A percentile compares a stretch with the other conserved stretches of the same genome.
Conservation (phyloP, 768 basidiomycete genomes). For the Lentinula detonsa region DNA sequence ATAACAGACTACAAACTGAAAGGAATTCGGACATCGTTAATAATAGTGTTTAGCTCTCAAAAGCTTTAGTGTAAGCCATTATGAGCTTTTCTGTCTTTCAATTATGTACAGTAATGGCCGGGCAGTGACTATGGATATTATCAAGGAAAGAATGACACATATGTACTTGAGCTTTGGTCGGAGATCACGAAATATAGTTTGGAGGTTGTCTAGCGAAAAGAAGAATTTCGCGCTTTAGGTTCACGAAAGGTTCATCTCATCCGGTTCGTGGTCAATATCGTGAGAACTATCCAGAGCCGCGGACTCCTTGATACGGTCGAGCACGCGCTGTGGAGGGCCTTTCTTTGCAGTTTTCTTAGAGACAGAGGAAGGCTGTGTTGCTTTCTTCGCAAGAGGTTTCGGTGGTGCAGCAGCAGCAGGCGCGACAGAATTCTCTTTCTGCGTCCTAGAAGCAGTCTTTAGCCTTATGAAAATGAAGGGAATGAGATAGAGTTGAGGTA, state of each 20-base stretch:
- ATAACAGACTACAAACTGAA: too few relatives aligned
- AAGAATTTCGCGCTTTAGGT: background rate
- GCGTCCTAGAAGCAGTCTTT: conserved; percentile 5
- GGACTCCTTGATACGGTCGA: conserved; percentile 1
- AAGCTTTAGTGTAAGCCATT: too few relatives aligned
- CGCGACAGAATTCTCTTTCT: conserved; percentile 1
- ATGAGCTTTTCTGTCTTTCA: too few relatives aligned
- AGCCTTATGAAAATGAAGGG: background rate
- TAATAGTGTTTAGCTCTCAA: too few relatives aligned
- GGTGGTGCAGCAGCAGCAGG: background rate
- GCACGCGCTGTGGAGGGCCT: conserved; percentile 5
- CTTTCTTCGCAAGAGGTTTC: background rate
- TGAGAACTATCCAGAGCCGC: background rate
- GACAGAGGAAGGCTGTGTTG: background rate
- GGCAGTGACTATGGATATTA: too few relatives aligned
- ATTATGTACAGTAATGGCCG: too few relatives aligned
- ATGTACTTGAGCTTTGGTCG: too few relatives aligned
- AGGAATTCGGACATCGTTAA: too few relatives aligned
- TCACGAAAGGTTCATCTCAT: conserved; percentile 5
- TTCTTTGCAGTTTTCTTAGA: background rate
- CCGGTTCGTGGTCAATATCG: conserved; percentile 2
- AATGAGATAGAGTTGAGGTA: background rate
- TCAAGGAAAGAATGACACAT: too few relatives aligned
- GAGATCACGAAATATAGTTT: background rate
- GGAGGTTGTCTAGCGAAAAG: background rate